Percentiles rank a stretch among this genome's conserved stretches.
Conservation (phyloP, 768 basidiomycete species). For the Mycena rosella region DNA sequence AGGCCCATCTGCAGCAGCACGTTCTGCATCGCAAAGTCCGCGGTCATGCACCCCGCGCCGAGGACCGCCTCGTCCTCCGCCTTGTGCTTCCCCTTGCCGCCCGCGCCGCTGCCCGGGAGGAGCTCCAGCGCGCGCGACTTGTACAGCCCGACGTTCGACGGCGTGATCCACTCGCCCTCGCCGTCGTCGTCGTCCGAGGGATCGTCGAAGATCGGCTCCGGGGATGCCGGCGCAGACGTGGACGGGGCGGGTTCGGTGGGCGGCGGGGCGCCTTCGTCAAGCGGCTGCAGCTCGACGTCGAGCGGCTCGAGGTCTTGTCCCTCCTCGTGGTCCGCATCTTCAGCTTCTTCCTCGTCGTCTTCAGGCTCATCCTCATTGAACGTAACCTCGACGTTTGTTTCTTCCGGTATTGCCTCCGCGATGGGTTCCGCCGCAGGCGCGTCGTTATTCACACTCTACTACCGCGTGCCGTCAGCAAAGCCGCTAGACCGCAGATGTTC, state of each 20-base stretch:
- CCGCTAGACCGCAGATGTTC: no score
- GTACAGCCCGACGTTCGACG: constrained; percentile 84
- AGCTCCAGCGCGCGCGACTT: constrained; percentile 90
- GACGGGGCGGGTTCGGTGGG: constrained; percentile 28
- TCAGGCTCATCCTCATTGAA: constrained; percentile 8
- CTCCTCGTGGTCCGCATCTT: constrained; percentile 20
- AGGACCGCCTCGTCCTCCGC: constrained; percentile 57
- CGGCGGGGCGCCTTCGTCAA: constrained; percentile 40
- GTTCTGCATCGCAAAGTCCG: constrained; percentile 99
- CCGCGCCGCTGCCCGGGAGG: constrained; percentile 66
- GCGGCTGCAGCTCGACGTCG: constrained; percentile 59
- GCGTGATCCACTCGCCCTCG: constrained; percentile 98
- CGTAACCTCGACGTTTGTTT: constrained; percentile 30
- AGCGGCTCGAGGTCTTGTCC: constrained; percentile 53
- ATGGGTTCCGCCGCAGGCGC: no score
- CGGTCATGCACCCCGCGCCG: constrained; percentile 93
- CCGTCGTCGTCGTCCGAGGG: constrained; percentile 85
- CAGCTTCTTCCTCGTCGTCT: constrained; percentile 17
- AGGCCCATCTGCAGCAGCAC: constrained; percentile 95
- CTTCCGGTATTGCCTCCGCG: constrained; percentile 30
- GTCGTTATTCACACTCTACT: constrained; percentile 38
- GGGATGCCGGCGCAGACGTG: constrained; percentile 38
- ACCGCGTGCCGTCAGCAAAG: constrained; percentile 39
- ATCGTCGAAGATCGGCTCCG: constrained; percentile 73
- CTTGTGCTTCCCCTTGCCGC: constrained; percentile 52